phyloP scores from a whole-genome alignment of 306 rosid genomes.

The Rubus parviflorus region DNA sequence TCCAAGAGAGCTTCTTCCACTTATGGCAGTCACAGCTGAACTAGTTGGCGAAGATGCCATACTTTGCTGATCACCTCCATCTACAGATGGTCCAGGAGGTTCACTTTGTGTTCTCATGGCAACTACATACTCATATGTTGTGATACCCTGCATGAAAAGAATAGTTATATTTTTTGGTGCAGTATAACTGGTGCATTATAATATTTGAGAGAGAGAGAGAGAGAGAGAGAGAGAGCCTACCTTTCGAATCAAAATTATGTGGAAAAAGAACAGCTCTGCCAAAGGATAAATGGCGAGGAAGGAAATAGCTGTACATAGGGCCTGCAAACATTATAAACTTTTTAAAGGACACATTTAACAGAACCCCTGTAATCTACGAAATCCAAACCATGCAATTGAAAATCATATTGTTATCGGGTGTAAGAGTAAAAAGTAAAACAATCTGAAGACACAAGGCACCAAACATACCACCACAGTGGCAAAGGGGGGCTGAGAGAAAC shows the following conservation, averaged over 20 bases:
- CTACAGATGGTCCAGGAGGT: constrained; percentile 76
- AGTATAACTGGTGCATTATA: not conserved
- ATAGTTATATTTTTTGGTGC: not conserved
- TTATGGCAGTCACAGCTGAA: constrained; percentile 72
- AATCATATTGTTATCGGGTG: not conserved
- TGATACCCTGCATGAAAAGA: constrained; percentile 58
- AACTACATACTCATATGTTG: constrained; percentile 81
- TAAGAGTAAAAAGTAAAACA: constrained; percentile 10
- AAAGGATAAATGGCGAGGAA: constrained; percentile 68
- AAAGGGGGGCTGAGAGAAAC: constrained; percentile 65
- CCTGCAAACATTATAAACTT: constrained; percentile 41
- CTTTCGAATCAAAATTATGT: constrained; percentile 77
- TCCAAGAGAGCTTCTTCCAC: constrained; percentile 88
- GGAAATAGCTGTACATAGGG: constrained; percentile 72
- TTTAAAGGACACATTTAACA: not conserved
- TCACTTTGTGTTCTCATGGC: constrained; percentile 85
- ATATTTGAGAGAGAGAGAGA: constrained; percentile 1
- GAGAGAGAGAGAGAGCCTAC: constrained; percentile 26
- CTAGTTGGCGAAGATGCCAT: constrained; percentile 76
- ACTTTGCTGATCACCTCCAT: constrained; percentile 77
- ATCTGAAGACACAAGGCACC: constrained; percentile 14
- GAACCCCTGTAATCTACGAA: not conserved
- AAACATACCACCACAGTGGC: constrained; percentile 69
- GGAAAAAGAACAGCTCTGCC: constrained; percentile 85
- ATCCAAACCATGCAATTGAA: not conserved